A percentile compares a stretch with the other conserved stretches of the same genome.
These are phyloP conservation scores for Lupinus albus DNA, from an alignment of 306 rosid genomes.

Conservation along the genomic window DNA sequence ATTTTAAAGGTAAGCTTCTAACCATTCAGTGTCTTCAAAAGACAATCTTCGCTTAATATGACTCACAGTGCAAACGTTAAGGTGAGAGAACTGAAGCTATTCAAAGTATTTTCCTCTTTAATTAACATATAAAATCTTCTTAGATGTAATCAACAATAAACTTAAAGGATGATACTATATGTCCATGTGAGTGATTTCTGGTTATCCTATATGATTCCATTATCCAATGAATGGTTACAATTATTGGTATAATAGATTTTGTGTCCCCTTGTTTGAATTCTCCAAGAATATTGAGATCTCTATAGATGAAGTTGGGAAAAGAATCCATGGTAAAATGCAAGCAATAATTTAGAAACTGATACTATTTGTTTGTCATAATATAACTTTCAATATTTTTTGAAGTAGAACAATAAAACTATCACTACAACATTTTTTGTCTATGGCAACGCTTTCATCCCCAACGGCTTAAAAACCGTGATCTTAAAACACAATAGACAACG, in stretches of 20 bases:
- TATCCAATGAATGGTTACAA: conserved; percentile 35
- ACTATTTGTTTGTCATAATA: conserved; percentile 11
- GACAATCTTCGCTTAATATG: conserved; percentile 16
- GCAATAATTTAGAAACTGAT: conserved; percentile 5
- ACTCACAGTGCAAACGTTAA: background rate
- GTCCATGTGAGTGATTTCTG: conserved; percentile 10
- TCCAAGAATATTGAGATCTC: too few relatives aligned
- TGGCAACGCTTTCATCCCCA: too few relatives aligned
- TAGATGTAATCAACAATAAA: conserved; percentile 19
- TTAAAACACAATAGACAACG: too few relatives aligned
- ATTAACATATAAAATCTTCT: conserved; percentile 32
- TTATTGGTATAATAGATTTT: conserved; percentile 38
- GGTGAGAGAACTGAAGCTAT: conserved; percentile 22
- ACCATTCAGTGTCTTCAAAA: conserved; percentile 23
- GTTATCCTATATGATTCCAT: conserved; percentile 37
- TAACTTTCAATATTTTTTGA: background rate
- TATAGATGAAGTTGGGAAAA: conserved; percentile 8
- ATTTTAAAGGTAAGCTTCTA: too few relatives aligned
- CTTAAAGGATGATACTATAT: too few relatives aligned
- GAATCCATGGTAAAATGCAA: background rate
- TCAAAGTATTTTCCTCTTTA: conserved; percentile 25
- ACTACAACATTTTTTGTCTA: too few relatives aligned
- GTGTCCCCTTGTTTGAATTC: conserved; percentile 29
- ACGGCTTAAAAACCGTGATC: too few relatives aligned
- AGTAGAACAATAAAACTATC: background rate